A percentile compares a stretch with the other conserved stretches of the same genome.
Evolutionary conservation across 108 stramenopile species (phyloP).

Genomic region (Phaeodactylum tricornutum): DNA sequence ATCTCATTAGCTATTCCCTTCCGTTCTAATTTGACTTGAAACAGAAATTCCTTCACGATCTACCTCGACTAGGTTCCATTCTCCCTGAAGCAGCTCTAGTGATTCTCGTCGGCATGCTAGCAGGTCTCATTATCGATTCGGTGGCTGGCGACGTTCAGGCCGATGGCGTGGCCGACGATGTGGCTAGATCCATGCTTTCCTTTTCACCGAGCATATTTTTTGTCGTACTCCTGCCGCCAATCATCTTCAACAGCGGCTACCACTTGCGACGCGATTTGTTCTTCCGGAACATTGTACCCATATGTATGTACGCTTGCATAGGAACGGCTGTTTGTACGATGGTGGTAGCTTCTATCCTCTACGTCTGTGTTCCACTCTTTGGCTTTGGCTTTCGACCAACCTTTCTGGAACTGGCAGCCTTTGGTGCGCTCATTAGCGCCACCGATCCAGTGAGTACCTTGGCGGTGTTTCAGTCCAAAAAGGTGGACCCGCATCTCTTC

Average conservation of each 20-base stretch:
- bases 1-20: too few species aligned
- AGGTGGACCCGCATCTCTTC: conserved; percentile 73
- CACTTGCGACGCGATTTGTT: conserved; percentile 45
- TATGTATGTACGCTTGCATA: conserved; percentile 45
- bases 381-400: conserved; percentile 25
- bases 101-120: conserved; percentile 43
- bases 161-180: conserved; percentile 6
- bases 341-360: conserved; percentile 35
- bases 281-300: conserved; percentile 49
- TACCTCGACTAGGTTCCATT: conserved; percentile 27
- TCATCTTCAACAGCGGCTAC: conserved; percentile 81
- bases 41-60: conserved; percentile 34
- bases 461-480: conserved; percentile 64
- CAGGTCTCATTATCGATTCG: conserved; percentile 31
- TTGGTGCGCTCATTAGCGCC: conserved; percentile 72
- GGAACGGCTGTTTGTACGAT: conserved; percentile 56
- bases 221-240: conserved; percentile 68
- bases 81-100: conserved; percentile 67
- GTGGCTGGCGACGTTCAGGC: conserved; percentile 14
- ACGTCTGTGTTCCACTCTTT: conserved; percentile 11
- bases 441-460: conserved; percentile 84
- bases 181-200: conserved; percentile 24
- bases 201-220: conserved; percentile 71
- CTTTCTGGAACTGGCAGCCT: conserved; percentile 53
- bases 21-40: too few species aligned